These are phyloP conservation scores for Phytophthora sojae DNA, from an alignment of 352 stramenopile genomes.

Conservation along the genomic window DNA sequence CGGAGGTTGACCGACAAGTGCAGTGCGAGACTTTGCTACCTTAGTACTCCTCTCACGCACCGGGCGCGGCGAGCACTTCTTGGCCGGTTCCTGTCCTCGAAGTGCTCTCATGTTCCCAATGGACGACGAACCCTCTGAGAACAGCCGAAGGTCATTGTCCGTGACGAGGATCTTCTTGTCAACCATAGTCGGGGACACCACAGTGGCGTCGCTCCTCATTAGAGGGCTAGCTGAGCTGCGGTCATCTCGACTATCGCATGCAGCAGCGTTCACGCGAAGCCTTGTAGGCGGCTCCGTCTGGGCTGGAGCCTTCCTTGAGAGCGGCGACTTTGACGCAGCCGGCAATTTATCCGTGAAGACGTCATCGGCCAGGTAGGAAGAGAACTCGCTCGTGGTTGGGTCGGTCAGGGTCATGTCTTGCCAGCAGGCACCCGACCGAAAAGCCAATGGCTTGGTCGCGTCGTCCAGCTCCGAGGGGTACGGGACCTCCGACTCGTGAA, in stretches of 20 bases:
- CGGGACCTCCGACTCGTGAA: conserved; percentile 17
- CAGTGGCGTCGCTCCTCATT: conserved; percentile 24
- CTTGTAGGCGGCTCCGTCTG: conserved; percentile 9
- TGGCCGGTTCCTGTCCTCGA: background rate
- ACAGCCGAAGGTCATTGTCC: conserved; percentile 52
- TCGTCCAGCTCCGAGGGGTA: conserved; percentile 22
- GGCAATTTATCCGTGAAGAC: conserved; percentile 16
- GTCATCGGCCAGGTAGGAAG: conserved; percentile 24
- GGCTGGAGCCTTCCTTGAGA: background rate
- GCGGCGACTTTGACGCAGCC: background rate
- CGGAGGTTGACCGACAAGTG: background rate
- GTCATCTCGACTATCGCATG: conserved; percentile 3
- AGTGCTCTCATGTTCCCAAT: conserved; percentile 28
- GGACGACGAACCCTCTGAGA: conserved; percentile 22
- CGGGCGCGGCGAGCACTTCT: conserved; percentile 17
- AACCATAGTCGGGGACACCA: conserved; percentile 44
- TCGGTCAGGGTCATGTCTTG: conserved; percentile 28
- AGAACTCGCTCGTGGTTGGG: conserved; percentile 16
- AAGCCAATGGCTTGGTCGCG: conserved; percentile 5
- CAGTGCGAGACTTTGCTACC: background rate
- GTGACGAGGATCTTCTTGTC: conserved; percentile 62
- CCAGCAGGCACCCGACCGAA: conserved; percentile 22
- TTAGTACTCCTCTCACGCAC: conserved; percentile 16
- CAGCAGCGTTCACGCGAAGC: conserved; percentile 23
- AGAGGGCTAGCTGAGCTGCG: background rate